phyloP scores from a whole-genome alignment of 176 grass and related monocot genomes.

The Musa beccarii region DNA sequence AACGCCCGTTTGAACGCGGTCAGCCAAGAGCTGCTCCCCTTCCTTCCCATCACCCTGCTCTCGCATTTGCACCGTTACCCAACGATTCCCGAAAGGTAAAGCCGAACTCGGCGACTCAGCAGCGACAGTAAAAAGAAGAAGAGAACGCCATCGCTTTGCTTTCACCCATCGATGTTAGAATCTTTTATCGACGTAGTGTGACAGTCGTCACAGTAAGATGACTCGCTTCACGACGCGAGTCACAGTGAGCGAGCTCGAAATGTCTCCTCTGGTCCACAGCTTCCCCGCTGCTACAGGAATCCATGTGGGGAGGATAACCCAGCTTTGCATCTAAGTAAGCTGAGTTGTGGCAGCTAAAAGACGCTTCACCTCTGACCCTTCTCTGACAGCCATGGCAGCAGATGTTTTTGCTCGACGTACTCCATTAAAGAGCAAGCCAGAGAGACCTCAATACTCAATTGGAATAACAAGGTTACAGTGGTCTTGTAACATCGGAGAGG shows the following conservation, averaged over 20 bases:
- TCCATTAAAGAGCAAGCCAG: too few relatives aligned
- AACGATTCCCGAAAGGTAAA: neutral
- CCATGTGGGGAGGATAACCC: neutral
- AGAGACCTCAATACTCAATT: too few relatives aligned
- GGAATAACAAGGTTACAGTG: too few relatives aligned
- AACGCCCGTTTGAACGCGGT: conserved; percentile 91
- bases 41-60: conserved; percentile 48
- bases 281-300: neutral
- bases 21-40: conserved; percentile 73
- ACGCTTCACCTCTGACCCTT: too few relatives aligned
- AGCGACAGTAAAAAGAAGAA: neutral
- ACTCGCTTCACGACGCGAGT: neutral
- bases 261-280: neutral
- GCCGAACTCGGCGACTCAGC: neutral
- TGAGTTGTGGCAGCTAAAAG: too few relatives aligned
- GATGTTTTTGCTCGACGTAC: too few relatives aligned
- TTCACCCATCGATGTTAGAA: neutral
- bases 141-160: neutral
- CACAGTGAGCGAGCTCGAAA: neutral
- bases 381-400: too few relatives aligned
- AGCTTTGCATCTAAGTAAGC: too few relatives aligned
- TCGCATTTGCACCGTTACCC: neutral
- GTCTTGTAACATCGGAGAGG: too few relatives aligned
- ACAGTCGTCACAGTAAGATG: neutral
- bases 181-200: neutral